Base-by-base conservation (phyloP, 768 basidiomycete species). In the Tricholoma terreum region DNA sequence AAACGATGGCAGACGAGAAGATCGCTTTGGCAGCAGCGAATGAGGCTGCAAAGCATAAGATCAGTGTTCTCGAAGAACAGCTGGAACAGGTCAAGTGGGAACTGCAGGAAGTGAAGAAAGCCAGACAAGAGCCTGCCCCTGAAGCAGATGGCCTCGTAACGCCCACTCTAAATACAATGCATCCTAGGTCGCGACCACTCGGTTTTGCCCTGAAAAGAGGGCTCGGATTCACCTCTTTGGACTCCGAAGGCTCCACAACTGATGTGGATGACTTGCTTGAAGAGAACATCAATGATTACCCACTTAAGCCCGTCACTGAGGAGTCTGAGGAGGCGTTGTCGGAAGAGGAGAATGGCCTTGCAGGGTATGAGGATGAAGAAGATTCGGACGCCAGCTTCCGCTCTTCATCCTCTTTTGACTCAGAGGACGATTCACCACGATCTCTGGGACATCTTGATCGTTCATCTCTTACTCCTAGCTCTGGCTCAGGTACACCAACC, bases 311-410 rank as follows among this genome's bases (percentile, higher is more conserved):
- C 19, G 85, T 87, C 11, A 72, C 71, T 19, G 87, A 89, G 63
- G 88, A 83, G 43, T 74, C 76, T 14, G 69, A 75, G 34, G 65
- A 67, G 14, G 67, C 71, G 34, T 68, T 72, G 53, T 77, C 73
- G 5, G 83, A 79, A n/a, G 76, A 80, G 35, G 83, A 86, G 14
- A 76, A 84, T 59, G 85, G 75, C 19, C 71, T 89, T 33, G 81
- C 76, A 42, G 78, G 84, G 27, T 90, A 89, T 56, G 89, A 90
- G 66, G 87, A 89, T 54, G 87, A 87, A 55, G 84, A 80, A 2
- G 84, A 84, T 52, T 78, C 76, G 1, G 83, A 86, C 63, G 61
- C 77, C 50, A 75, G 76, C 54, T 72, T 83, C 63, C 70, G 68
- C 42, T 74, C 78, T 1, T 80, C 80, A 3, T 85, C 84, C 8